phyloP scores from a whole-genome alignment of 2,329 filamentous ascomycete species.

The Penicillium palitans region DNA sequence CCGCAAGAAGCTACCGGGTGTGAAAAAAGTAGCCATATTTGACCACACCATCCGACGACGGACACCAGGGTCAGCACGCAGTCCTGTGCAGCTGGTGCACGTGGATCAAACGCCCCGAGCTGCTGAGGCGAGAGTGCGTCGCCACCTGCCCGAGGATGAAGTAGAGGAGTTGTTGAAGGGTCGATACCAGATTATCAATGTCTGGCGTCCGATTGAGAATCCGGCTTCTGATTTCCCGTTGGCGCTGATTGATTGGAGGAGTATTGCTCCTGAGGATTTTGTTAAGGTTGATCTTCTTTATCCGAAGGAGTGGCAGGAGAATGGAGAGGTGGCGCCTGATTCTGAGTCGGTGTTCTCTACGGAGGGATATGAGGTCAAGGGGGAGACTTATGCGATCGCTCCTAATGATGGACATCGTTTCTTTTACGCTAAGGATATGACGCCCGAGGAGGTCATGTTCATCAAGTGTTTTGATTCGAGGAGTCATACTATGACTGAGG shows the following conservation, averaged over 20 bases:
- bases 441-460: conserved; percentile 54
- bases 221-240: conserved; percentile 68
- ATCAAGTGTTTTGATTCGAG: conserved; percentile 59
- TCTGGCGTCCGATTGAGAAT: conserved; percentile 66
- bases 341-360: conserved; percentile 49
- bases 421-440: conserved; percentile 69
- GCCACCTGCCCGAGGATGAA: conserved; percentile 59
- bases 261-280: conserved; percentile 59
- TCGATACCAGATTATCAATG: conserved; percentile 68
- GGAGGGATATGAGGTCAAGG: conserved; percentile 62
- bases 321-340: conserved; percentile 59
- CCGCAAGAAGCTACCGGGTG: conserved; percentile 53
- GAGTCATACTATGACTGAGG: conserved; percentile 38
- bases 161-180: conserved; percentile 58
- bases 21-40: conserved; percentile 67
- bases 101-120: conserved; percentile 69
- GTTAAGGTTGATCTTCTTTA: conserved; percentile 64
- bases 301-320: conserved; percentile 58
- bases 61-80: conserved; percentile 56
- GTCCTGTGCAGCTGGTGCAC: conserved; percentile 69
- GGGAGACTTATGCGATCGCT: conserved; percentile 63
- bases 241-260: conserved; percentile 66
- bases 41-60: conserved; percentile 69
- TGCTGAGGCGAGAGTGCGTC: conserved; percentile 60
- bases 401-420: conserved; percentile 61